Evolutionary conservation across 2,329 filamentous ascomycete species (phyloP).

Genomic region (Penicillium sp.): DNA sequence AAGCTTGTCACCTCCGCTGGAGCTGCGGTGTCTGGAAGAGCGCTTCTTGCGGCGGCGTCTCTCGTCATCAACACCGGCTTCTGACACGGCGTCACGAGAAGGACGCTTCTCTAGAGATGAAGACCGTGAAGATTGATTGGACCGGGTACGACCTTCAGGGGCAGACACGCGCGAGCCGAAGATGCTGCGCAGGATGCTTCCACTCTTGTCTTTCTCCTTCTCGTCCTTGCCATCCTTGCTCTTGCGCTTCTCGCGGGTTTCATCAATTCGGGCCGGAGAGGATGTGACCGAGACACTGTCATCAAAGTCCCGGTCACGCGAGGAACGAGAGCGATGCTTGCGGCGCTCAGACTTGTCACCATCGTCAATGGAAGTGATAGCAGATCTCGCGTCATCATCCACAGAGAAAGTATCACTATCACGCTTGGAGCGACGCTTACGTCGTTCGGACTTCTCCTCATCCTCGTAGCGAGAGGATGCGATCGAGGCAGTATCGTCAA

Average conservation of each 20-base stretch:
- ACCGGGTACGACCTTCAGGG: slow-evolving; percentile 31
- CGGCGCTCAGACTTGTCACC: slow-evolving; percentile 28
- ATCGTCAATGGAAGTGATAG: slow-evolving; percentile 16
- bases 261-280: slow-evolving; percentile 40
- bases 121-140: slow-evolving; percentile 26
- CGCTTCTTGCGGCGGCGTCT: slow-evolving; percentile 56
- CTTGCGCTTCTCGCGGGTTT: slow-evolving; percentile 40
- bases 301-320: slow-evolving; percentile 41
- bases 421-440: slow-evolving; percentile 34
- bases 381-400: slow-evolving; percentile 12
- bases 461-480: slow-evolving; percentile 9
- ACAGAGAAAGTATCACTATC: slow-evolving; percentile 19
- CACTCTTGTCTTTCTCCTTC: slow-evolving; percentile 40
- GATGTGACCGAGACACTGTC: slow-evolving; percentile 46
- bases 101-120: slow-evolving; percentile 38
- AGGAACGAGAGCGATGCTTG: slow-evolving; percentile 34
- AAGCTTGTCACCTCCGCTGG: slow-evolving; percentile 51
- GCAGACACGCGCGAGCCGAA: slow-evolving; percentile 46
- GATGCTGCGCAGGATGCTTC: slow-evolving; percentile 46
- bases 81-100: slow-evolving; percentile 45
- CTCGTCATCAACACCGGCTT: slow-evolving; percentile 45
- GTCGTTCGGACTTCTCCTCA: slow-evolving; percentile 36
- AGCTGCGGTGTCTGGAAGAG: slow-evolving; percentile 46
- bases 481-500: slow-evolving; percentile 43
- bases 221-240: slow-evolving; percentile 40